phyloP scores from a whole-genome alignment of 176 grass and related monocot genomes.

The Bonia amplexicaulis region DNA sequence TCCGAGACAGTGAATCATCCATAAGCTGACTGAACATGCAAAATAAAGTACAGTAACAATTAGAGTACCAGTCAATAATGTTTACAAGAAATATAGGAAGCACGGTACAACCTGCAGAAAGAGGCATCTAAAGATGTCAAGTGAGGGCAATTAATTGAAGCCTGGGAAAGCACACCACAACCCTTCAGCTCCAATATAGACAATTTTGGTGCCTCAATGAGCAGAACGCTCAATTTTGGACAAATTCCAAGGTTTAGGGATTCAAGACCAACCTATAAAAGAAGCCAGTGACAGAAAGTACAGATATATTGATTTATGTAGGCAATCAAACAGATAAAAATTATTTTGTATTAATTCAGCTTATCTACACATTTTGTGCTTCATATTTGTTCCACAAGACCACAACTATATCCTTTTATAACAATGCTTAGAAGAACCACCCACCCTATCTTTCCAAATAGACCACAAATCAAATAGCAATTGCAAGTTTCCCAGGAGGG shows the following conservation, averaged over 20 bases:
- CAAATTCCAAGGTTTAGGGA: constrained; percentile 95
- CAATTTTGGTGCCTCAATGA: constrained; percentile 81
- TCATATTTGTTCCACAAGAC: neutral
- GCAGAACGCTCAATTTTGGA: constrained; percentile 68
- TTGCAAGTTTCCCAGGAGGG: neutral
- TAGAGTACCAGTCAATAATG: neutral
- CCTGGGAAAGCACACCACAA: constrained; percentile 81
- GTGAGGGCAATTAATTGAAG: constrained; percentile 72
- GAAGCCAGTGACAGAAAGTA: constrained; percentile 7
- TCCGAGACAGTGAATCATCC: constrained; percentile 76
- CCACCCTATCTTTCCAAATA: neutral
- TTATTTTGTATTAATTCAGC: neutral
- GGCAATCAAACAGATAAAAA: neutral
- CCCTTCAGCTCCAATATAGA: constrained; percentile 80
- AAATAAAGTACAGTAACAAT: constrained; percentile 29
- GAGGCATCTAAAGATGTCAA: constrained; percentile 89
- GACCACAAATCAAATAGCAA: neutral
- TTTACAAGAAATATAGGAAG: neutral
- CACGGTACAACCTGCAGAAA: constrained; percentile 78
- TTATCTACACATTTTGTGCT: neutral
- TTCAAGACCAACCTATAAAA: constrained; percentile 87
- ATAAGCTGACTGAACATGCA: constrained; percentile 60
- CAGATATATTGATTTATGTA: neutral
- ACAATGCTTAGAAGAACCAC: neutral
- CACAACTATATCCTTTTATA: neutral